Conservation (phyloP, 2,329 filamentous ascomycete genomes). For the Lasiodiplodia theobromae region DNA sequence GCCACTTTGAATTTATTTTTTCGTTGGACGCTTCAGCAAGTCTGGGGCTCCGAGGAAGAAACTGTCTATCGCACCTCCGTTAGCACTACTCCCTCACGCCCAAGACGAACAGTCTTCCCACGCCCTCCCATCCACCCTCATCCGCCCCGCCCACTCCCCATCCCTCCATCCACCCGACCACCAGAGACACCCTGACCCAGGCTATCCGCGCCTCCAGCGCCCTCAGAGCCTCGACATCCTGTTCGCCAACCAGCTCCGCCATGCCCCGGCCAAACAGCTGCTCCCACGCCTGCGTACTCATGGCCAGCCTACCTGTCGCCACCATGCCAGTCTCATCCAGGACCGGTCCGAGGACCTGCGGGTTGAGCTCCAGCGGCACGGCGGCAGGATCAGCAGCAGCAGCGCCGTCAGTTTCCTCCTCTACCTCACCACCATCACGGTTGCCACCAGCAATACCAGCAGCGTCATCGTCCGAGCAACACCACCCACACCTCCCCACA, state of each 20-base stretch:
- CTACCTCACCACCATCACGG: neutral
- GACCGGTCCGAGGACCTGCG: conserved; percentile 51
- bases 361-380: conserved; percentile 49
- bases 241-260: conserved; percentile 50
- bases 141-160: neutral
- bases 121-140: neutral
- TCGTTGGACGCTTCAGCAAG: no score
- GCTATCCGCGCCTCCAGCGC: conserved; percentile 60
- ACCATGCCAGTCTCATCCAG: conserved; percentile 65
- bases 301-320: conserved; percentile 59
- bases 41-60: no score
- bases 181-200: conserved; percentile 61
- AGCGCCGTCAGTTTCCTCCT: no score
- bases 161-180: conserved; percentile 55
- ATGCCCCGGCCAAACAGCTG: conserved; percentile 56
- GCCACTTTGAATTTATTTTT: no score
- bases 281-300: conserved; percentile 61
- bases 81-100: no score
- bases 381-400: no score
- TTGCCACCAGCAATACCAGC: no score
- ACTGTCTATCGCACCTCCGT: no score
- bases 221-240: conserved; percentile 50
- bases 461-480: neutral
- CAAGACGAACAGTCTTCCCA: no score
- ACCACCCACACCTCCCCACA: neutral